Evolutionary conservation across 108 stramenopile species (phyloP), one percentile per base, ranked within the genome.

Genomic region (Cyclotella choctawhatcheeana): DNA sequence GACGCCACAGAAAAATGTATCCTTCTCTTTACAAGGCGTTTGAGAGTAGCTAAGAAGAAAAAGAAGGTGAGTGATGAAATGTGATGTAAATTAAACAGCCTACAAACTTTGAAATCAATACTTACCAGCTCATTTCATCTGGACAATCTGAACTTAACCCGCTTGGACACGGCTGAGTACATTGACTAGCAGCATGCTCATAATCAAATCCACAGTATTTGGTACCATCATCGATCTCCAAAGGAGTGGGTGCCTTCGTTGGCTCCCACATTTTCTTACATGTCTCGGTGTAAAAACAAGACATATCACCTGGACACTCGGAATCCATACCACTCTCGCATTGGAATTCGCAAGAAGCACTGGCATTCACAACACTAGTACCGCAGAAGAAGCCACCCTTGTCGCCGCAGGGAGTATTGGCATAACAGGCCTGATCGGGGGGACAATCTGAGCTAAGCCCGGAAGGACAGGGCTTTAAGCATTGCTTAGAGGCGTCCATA

Each of bases 341-440:
- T 0, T 70, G 51, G 50, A 51, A 40, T 26, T 74, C 64, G 44
- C 80, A 81, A 43, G 73, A 61, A 24, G 80, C 80, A 45, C 73
- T 74, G 25, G 80, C 80, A 43, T 81, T 70, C 25, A 74, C 80
- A 44, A 81, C 65, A 58, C 58, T 74, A 0, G 64, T 66, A 2
- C 82, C 82, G 63, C 82, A 83, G 51, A 69, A 83, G 69, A 81
- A 81, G n/a, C 73, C 69, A 25, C 35, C 32, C 32, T 74, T 69
- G 20, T 81, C 50, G 10, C 43, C 54, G 31, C 79, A 80, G 52
- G 82, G 82, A 27, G 78, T 79, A 33, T 76, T 79, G 52, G 78
- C 82, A 33, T 80, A 83, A 50, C 82, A 83, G 5, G 78, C 78
- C 32, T 65, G 62, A 33, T 59, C 69, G 54, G 62, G 29, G 44